Evolutionary conservation across 2,329 filamentous ascomycete species (phyloP).

Genomic region (Alternaria atra): DNA sequence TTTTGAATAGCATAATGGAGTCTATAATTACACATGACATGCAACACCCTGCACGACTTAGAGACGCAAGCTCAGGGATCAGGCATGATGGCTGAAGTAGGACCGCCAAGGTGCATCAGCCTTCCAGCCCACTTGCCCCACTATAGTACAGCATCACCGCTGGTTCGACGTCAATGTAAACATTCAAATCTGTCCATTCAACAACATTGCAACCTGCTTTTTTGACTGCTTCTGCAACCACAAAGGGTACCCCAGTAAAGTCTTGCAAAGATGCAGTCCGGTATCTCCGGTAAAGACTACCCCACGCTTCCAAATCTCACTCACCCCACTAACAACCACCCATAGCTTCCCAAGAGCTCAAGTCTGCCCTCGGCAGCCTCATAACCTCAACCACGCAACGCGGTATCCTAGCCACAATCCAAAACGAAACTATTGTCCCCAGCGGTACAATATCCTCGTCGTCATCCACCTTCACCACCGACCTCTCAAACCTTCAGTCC

Average conservation of each 20-base stretch:
- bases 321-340: constrained; percentile 22
- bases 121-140: constrained; percentile 33
- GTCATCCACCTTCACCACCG: constrained; percentile 67
- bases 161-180: constrained; percentile 17
- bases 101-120: constrained; percentile 14
- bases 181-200: constrained; percentile 5
- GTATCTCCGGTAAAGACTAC: constrained; percentile 70
- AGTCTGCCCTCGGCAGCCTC: constrained; percentile 75
- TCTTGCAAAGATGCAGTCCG: constrained; percentile 72
- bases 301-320: neutral
- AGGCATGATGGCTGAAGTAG: neutral
- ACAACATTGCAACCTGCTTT: neutral
- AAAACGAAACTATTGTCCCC: constrained; percentile 72
- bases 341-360: constrained; percentile 76
- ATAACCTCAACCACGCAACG: constrained; percentile 70
- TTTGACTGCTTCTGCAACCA: neutral
- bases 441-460: constrained; percentile 62
- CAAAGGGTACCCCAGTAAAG: neutral
- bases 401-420: constrained; percentile 75
- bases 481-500: constrained; percentile 69
- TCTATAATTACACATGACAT: neutral
- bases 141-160: constrained; percentile 16
- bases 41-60: neutral
- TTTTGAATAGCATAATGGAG: neutral
- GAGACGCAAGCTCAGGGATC: neutral